Percentiles rank a stretch among this genome's conserved stretches.
phyloP scores from a whole-genome alignment of 768 basidiomycete species.

The Russula virescens region DNA sequence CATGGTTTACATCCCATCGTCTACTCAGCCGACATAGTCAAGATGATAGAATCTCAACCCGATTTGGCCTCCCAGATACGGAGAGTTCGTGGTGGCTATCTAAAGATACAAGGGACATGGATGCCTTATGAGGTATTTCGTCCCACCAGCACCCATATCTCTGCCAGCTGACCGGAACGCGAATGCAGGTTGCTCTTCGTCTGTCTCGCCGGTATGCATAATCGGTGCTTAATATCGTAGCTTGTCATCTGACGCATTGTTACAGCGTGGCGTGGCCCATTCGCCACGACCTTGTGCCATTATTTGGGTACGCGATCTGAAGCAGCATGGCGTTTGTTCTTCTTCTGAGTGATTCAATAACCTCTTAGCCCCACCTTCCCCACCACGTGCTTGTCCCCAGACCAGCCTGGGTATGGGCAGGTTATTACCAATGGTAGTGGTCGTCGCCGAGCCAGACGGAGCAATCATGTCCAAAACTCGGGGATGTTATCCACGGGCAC shows the following conservation, averaged over 20 bases:
- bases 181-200: constrained; percentile 61
- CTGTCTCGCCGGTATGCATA: constrained; percentile 66
- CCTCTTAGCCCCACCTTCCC: constrained; percentile 71
- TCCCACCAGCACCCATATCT: not conserved
- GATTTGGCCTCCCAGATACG: constrained; percentile 78
- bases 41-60: constrained; percentile 88
- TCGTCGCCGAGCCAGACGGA: constrained; percentile 22
- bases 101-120: constrained; percentile 93
- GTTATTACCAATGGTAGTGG: constrained; percentile 46
- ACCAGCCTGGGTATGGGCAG: constrained; percentile 83
- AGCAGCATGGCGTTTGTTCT: constrained; percentile 14
- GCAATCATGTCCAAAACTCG: constrained; percentile 16
- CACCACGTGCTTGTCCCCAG: constrained; percentile 74
- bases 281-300: constrained; percentile 76
- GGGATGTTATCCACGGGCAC: constrained; percentile 9
- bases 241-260: constrained; percentile 18
- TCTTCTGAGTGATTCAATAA: constrained; percentile 17
- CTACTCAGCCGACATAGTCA: constrained; percentile 76
- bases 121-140: constrained; percentile 78
- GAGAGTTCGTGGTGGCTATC: constrained; percentile 79
- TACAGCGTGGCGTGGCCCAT: constrained; percentile 85
- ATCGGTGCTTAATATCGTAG: not conserved
- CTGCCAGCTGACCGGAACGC: constrained; percentile 14
- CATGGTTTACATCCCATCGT: constrained; percentile 12
- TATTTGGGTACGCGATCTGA: constrained; percentile 62